Conservation (phyloP, 495 filamentous ascomycete genomes). For the Talaromyces thailandensis region DNA sequence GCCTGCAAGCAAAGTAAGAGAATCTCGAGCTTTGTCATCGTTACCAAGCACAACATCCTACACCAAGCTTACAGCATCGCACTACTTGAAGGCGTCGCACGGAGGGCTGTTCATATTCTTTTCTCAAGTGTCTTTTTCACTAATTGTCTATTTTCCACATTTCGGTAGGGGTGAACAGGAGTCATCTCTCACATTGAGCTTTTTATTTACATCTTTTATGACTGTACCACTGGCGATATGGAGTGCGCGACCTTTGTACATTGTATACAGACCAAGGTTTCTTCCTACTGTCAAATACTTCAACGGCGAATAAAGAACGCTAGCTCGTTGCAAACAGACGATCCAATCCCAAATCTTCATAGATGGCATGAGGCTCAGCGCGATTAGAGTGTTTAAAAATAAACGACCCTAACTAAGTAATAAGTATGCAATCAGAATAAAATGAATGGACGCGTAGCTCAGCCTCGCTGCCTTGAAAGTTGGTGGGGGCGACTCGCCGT, state of each 20-base stretch:
- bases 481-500: background rate
- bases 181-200: background rate
- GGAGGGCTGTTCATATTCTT: background rate
- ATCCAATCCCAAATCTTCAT: background rate
- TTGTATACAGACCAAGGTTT: background rate
- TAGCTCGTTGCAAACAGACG: background rate
- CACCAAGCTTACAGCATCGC: background rate
- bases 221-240: slow-evolving; percentile 1
- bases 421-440: background rate
- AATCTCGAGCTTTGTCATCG: background rate
- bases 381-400: background rate
- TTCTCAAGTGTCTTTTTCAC: background rate
- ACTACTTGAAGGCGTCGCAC: background rate
- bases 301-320: background rate
- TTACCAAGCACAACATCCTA: background rate
- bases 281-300: slow-evolving; percentile 1
- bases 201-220: background rate
- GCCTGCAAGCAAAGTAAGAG: background rate
- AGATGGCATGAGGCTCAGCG: background rate
- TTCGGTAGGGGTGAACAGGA: slow-evolving; percentile 2
- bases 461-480: background rate
- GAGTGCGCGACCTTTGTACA: slow-evolving; percentile 3
- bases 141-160: background rate
- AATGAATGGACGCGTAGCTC: background rate
- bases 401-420: background rate